Conservation (phyloP, 768 basidiomycete species). For the Naganishia vaughanmartiniae region DNA sequence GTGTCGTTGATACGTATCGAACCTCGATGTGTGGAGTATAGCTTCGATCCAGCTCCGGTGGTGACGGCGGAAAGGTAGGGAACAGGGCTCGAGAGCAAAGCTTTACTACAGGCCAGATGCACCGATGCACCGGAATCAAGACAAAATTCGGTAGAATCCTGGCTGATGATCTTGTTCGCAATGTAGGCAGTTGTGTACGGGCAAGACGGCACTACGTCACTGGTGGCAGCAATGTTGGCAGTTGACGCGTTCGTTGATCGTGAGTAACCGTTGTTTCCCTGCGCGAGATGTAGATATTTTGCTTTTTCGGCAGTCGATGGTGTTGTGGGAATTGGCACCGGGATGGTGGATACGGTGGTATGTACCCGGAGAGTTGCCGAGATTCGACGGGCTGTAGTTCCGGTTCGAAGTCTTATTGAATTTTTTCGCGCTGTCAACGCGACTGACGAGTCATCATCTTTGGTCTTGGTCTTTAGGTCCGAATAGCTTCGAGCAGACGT, state of each 20-base stretch:
- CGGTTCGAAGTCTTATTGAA: neutral
- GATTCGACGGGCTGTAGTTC: no score
- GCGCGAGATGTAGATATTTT: neutral
- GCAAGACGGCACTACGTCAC: neutral
- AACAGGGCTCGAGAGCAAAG: neutral
- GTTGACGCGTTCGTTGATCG: neutral
- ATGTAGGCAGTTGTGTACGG: constrained; percentile 1
- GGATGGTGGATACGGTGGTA: neutral
- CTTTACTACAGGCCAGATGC: neutral
- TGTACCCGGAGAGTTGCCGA: neutral
- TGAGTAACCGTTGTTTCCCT: neutral
- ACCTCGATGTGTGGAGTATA: neutral
- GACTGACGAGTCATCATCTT: neutral
- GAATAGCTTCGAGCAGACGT: neutral
- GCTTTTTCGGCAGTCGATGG: neutral
- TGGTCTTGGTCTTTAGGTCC: neutral
- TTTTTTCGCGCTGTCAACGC: neutral
- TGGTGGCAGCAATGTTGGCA: neutral
- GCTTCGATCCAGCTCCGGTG: neutral
- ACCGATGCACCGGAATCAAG: neutral
- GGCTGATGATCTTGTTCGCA: neutral
- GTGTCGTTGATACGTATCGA: neutral
- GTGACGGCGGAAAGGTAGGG: neutral
- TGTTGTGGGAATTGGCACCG: neutral
- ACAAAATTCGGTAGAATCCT: neutral